These are phyloP conservation scores for Madurella fahalii DNA, from an alignment of 2,329 filamentous ascomycete species.

Conservation along the genomic window DNA sequence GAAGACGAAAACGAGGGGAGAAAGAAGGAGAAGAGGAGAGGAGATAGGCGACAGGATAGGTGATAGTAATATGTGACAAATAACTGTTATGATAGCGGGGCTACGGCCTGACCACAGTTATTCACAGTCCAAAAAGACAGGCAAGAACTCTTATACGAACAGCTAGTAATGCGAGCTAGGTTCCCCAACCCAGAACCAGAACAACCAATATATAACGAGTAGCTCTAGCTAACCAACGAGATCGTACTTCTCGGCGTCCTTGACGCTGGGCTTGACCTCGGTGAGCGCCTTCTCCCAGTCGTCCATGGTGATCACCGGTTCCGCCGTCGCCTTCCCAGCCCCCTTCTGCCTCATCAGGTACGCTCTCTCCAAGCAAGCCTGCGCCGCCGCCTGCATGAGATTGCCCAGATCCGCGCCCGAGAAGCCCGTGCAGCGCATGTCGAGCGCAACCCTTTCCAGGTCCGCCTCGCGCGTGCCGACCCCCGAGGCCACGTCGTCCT, in stretches of 20 bases:
- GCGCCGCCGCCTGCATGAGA: conserved; percentile 40
- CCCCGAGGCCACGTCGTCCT: conserved; percentile 33
- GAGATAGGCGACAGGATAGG: too few relatives aligned
- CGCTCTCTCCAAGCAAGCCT: conserved; percentile 35
- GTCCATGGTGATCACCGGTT: conserved; percentile 33
- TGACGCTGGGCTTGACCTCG: conserved; percentile 48
- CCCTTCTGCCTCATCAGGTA: conserved; percentile 17
- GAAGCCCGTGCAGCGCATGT: conserved; percentile 67
- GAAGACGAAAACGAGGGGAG: too few relatives aligned
- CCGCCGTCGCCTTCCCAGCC: conserved; percentile 24
- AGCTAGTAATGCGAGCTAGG: too few relatives aligned
- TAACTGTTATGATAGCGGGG: too few relatives aligned
- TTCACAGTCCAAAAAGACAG: too few relatives aligned
- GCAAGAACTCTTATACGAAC: too few relatives aligned
- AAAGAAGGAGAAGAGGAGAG: too few relatives aligned
- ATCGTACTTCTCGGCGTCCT: conserved; percentile 39
- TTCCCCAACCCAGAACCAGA: too few relatives aligned
- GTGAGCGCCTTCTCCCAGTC: conserved; percentile 53
- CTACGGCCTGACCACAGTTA: too few relatives aligned
- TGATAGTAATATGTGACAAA: too few relatives aligned
- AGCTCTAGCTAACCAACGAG: conserved; percentile 1
- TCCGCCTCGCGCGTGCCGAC: conserved; percentile 40
- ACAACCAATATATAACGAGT: too few relatives aligned
- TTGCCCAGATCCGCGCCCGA: conserved; percentile 64
- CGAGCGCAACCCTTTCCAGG: conserved; percentile 62